Conservation (phyloP, 1,284 basidiomycete genomes). For the Pseudozyma sp. region DNA sequence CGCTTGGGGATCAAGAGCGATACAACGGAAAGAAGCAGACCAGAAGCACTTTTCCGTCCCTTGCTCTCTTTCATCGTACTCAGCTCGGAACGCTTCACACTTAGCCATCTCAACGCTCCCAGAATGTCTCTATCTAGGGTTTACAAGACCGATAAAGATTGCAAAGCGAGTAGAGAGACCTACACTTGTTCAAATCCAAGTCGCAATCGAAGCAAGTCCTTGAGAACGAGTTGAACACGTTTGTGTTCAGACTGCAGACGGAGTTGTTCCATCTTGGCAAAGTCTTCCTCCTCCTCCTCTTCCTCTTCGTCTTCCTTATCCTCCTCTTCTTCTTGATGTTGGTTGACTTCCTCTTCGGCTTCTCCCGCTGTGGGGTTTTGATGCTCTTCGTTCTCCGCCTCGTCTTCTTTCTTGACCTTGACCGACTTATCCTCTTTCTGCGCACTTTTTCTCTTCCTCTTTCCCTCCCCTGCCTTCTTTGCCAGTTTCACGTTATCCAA, state of each 20-base stretch:
- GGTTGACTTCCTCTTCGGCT: not conserved
- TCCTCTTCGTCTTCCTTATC: slow-evolving; percentile 1
- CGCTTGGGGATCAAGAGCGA: too few relatives aligned
- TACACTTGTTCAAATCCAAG: slow-evolving; percentile 42
- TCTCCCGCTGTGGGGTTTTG: not conserved
- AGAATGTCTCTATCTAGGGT: not conserved
- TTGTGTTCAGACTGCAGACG: slow-evolving; percentile 38
- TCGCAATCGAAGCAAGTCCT: slow-evolving; percentile 35
- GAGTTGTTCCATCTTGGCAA: slow-evolving; percentile 13
- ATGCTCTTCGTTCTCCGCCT: not conserved
- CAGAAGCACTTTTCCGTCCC: too few relatives aligned
- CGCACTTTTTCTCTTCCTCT: not conserved
- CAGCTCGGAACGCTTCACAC: too few relatives aligned
- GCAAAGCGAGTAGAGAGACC: not conserved
- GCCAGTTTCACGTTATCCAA: slow-evolving; percentile 31
- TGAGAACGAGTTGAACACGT: slow-evolving; percentile 36
- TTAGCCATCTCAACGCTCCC: too few relatives aligned
- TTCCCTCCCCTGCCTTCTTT: not conserved
- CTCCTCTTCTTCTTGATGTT: not conserved
- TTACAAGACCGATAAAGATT: not conserved
- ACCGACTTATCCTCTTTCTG: not conserved
- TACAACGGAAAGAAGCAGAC: too few relatives aligned
- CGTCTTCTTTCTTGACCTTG: slow-evolving; percentile 4
- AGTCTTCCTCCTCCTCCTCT: slow-evolving; percentile 13
- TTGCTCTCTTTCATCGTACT: too few relatives aligned